phyloP scores from a whole-genome alignment of 148 eudicot species.

The Bassia scoparia region DNA sequence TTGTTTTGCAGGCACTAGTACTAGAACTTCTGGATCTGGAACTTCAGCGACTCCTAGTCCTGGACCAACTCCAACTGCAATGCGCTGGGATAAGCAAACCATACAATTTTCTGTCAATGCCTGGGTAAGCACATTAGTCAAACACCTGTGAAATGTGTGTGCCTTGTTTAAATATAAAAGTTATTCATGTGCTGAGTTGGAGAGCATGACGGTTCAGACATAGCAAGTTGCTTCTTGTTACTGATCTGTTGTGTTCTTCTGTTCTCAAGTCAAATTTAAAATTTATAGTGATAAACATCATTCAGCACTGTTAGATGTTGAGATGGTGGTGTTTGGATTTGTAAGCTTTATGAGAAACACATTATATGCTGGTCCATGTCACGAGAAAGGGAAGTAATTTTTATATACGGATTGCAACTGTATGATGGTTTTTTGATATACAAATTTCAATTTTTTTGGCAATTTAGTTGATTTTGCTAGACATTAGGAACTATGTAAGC shows the following conservation, averaged over 20 bases:
- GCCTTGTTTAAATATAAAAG: neutral
- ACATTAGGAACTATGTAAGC: neutral
- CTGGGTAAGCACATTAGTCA: conserved; percentile 57
- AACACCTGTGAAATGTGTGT: neutral
- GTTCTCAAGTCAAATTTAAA: neutral
- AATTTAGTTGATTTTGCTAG: neutral
- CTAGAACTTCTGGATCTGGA: conserved; percentile 72
- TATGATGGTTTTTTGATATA: no score
- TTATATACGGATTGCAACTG: no score
- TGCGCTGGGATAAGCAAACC: conserved; percentile 84
- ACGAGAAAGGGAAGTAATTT: conserved; percentile 1
- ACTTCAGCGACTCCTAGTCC: conserved; percentile 49
- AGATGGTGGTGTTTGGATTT: neutral
- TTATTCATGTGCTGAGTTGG: no score
- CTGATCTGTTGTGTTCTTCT: neutral
- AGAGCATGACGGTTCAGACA: neutral
- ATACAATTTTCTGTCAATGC: conserved; percentile 88
- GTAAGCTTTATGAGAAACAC: neutral
- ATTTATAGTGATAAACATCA: neutral
- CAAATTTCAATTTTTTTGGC: neutral
- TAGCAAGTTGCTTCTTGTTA: neutral
- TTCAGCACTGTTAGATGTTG: neutral
- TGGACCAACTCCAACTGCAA: conserved; percentile 52
- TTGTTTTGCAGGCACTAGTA: conserved; percentile 46
- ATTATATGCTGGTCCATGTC: neutral